Evolutionary conservation across 2,329 filamentous ascomycete species (phyloP), one percentile per base, ranked within the genome.

Genomic region (Calonectria crousiana): DNA sequence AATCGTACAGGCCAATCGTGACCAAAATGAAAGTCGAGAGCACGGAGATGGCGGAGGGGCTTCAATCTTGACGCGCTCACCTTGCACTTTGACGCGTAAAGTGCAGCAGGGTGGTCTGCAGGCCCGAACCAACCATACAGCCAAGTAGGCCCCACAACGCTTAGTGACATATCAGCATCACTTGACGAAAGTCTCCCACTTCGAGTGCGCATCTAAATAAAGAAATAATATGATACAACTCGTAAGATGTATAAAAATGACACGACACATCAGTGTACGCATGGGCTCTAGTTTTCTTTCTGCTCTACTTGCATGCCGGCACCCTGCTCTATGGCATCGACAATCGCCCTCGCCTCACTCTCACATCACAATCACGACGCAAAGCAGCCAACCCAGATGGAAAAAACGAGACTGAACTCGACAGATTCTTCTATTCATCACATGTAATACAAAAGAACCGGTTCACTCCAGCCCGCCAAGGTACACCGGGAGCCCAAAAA

Each of bases 371-470:
- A 28, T 38, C n/a, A 62, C 36, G 3, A 23, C 56, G 28, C 53
- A 13, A 28, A 18, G 0, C 11, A 47, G 30, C 14, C n/a, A 62
- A 14, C 20, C 51, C 14, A 62, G 41, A 23, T 62, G 41, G 56
- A 62, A 62, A 41, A 62, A 14, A 62, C 56, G 56, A 62, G 56
- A 62, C 56, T 41, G 56, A n/a, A 62, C 56, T 62, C 56, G 56
- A 62, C 28, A 62, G 38, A 38, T 62, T 62, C 34, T 62, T 62
- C 56, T 62, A 62, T 62, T 62, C 56, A 62, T 62, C 56, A 62
- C 41, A 53, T 53, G n/a, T 68, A 32, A 58, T 68, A 68, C 66
- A 68, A 68, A 68, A 51, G 66, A 68, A 68, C 51, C 66, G 20
- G 58, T n/a, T 52, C 66, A 23, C 66, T 52, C 34, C 34, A 34